Evolutionary conservation across 176 grass and related monocot genomes (phyloP), one percentile per base, ranked within the genome.

Genomic region (Oryza australiensis): DNA sequence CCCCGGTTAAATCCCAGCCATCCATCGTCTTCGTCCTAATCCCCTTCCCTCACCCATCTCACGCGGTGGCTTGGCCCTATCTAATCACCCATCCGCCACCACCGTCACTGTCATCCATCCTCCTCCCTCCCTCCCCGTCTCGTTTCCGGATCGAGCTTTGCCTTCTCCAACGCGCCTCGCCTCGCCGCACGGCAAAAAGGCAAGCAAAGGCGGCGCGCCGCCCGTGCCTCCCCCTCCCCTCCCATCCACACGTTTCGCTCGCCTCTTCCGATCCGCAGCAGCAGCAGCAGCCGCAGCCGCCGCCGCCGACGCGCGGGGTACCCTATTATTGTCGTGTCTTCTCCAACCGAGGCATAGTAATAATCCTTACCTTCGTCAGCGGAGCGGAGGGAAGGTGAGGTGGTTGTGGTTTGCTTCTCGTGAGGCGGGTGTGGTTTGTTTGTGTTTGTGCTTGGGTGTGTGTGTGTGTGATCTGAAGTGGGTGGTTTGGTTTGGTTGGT

Each of bases 241-340:
- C 83, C 72, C 78, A 45, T 86, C 83, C 88, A 82, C 83, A 89
- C 88, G 88, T 82, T 81, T 82, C 73, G 7, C 71, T 59, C 64
- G 23, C 66, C 74, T 28, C 74, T 65, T 62, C 59, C 79, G 72
- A 63, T 68, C 76, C 81, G 57, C 35, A 32, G 23, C 46, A 14
- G 11, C 30, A 4, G 63, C 46, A 35, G 5, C 34, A 4, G 62
- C 46, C 0, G 38, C 67, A 6, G 62, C 45, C 1, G 33, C 66
- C 34, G 77, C 34, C 62, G 76, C 77, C 77, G 82, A 81, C 87
- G 51, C 77, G 2, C 22, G 55, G 55, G 20, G 53, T 10, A 40
- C 38, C 38, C 38, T 40, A 40, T 40, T 7, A 0, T 38, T 9
- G 1, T 38, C 37, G 9, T 38, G 1, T 38, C 37, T 38, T 5